Percentiles rank a stretch among this genome's conserved stretches.
These are phyloP conservation scores for Fusarium liriodendri DNA, from an alignment of 2,329 filamentous ascomycete genomes.

Conservation along the genomic window DNA sequence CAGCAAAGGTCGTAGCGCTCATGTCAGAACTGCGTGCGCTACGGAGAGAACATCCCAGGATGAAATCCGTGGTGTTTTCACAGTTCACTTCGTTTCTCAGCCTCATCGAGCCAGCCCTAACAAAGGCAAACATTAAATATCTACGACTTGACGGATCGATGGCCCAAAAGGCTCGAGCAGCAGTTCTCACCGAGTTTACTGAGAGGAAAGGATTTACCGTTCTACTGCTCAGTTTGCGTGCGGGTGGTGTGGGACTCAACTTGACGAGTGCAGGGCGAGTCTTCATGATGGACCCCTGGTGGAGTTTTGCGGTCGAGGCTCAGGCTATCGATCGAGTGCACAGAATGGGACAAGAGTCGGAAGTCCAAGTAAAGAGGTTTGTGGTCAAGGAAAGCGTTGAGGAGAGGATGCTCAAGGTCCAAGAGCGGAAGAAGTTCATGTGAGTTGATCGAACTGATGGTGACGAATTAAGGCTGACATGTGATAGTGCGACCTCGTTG, in stretches of 20 bases:
- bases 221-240: conserved; percentile 84
- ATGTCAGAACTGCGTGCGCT: conserved; percentile 79
- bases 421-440: conserved; percentile 97
- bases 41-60: conserved; percentile 71
- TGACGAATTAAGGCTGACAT: conserved; percentile 23
- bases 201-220: conserved; percentile 72
- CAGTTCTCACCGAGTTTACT: conserved; percentile 80
- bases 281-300: conserved; percentile 99
- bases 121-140: conserved; percentile 76
- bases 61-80: conserved; percentile 93
- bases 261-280: conserved; percentile 89
- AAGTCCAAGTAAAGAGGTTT: conserved; percentile 89
- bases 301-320: conserved; percentile 96
- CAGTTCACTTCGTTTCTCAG: conserved; percentile 98
- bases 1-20: conserved; percentile 87
- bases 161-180: conserved; percentile 84
- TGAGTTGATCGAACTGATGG: conserved; percentile 60
- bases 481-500: conserved; percentile 82
- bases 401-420: conserved; percentile 91
- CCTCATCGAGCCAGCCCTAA: conserved; percentile 85
- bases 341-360: conserved; percentile 90
- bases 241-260: conserved; percentile 94
- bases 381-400: conserved; percentile 93
- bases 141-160: conserved; percentile 94
- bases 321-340: conserved; percentile 98